A percentile compares a stretch with the other conserved stretches of the same genome.
Evolutionary conservation across 2,329 filamentous ascomycete species (phyloP).

Genomic region (Macrophomina tecta): DNA sequence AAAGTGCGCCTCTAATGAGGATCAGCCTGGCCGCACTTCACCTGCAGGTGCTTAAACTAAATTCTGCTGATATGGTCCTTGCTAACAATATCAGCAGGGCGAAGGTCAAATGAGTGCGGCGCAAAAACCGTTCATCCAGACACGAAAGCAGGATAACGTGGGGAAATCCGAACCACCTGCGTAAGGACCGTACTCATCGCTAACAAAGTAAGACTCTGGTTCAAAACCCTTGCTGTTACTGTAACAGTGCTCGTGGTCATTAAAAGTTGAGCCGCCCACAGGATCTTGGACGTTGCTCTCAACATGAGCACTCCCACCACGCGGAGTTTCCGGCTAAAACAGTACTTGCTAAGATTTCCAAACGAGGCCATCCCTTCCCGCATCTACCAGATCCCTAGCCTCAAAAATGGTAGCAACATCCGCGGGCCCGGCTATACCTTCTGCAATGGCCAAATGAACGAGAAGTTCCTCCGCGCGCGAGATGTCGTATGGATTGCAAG

Average conservation of each 20-base stretch:
- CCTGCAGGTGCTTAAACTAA: neutral
- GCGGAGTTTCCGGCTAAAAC: neutral
- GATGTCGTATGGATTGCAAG: conserved; percentile 14
- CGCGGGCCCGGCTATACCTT: conserved; percentile 19
- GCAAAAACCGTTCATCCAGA: neutral
- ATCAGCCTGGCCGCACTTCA: neutral
- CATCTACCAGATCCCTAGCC: neutral
- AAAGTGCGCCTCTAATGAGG: neutral
- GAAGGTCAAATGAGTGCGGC: too few relatives aligned
- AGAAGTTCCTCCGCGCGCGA: conserved; percentile 26
- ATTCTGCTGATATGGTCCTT: too few relatives aligned
- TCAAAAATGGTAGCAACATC: conserved; percentile 20
- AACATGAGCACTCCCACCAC: neutral
- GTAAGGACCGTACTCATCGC: neutral
- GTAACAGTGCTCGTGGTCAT: neutral
- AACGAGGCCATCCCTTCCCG: neutral
- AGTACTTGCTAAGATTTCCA: neutral
- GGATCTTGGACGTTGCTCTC: neutral
- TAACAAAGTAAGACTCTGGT: neutral
- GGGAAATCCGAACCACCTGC: neutral
- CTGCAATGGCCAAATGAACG: conserved; percentile 22
- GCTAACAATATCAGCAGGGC: too few relatives aligned
- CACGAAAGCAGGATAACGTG: neutral
- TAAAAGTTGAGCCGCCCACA: neutral
- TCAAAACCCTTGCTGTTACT: neutral